Evolutionary conservation across 345 rosid species (phyloP).

Genomic region (Salix viminalis): DNA sequence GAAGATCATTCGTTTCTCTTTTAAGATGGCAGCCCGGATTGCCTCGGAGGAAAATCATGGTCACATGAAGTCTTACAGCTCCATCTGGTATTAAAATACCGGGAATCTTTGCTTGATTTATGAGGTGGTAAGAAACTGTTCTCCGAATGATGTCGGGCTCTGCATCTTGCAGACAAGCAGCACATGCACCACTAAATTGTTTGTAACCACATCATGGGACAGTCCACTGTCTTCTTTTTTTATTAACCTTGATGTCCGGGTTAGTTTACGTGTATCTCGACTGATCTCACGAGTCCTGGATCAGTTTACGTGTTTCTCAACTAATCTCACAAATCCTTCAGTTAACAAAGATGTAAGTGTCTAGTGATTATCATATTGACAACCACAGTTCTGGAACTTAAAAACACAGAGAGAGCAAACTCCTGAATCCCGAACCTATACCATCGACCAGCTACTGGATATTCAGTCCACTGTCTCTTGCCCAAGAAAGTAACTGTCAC

Average conservation of each 20-base stretch:
- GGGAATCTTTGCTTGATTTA: conserved; percentile 3
- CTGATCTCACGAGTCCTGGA: too few species aligned
- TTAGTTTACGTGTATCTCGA: too few species aligned
- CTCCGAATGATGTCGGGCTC: background rate
- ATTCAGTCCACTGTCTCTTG: background rate
- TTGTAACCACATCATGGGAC: conserved; percentile 11
- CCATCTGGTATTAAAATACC: background rate
- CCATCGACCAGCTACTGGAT: too few species aligned
- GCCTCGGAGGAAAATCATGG: background rate
- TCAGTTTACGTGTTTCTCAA: too few species aligned
- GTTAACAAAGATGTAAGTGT: too few species aligned
- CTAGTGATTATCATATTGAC: too few species aligned
- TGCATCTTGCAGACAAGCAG: background rate
- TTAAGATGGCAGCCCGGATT: background rate
- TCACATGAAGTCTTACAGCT: background rate
- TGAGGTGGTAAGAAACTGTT: background rate
- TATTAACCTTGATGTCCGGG: too few species aligned
- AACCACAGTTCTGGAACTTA: fast-evolving
- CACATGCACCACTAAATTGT: conserved; percentile 10
- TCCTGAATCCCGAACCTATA: too few species aligned
- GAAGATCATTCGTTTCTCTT: background rate
- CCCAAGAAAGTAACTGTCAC: background rate
- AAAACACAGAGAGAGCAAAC: too few species aligned
- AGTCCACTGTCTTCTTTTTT: background rate
- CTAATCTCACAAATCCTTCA: fast-evolving